Base-by-base conservation (phyloP, 305 asterid genomes). In the Solanum hybrid region DNA sequence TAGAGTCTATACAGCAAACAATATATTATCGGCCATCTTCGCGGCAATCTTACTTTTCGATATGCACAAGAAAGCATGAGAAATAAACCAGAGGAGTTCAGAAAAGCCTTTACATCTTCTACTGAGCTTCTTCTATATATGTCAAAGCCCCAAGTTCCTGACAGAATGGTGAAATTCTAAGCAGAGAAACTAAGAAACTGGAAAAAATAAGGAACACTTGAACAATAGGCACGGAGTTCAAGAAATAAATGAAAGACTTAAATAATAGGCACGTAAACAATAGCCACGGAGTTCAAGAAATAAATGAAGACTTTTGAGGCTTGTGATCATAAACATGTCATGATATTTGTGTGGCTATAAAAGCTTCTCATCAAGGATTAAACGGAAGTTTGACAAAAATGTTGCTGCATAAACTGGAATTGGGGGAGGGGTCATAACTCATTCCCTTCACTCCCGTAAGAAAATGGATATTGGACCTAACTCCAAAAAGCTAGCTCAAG, bases 91-190 rank as follows among this genome's bases (percentile, higher is more conserved):
- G 57, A 79, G 32, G 7, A 78, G 72, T 57, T 12, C 89, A 33
- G 72, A 77, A 36, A 85, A 86, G 77, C 77, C 7, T 84, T 51
- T 17, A 10, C 76, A 51, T 84, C 84, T 85, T 86, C 89, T 12
- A 75, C 91, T 88, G 94, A 79, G 92, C 88, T 91, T 92, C 97
- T 82, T 93, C 94, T 89, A 92, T 92, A 29, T 93, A 89, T 29
- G 92, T 88, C 87, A 89, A 91, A 3, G 32, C 73, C 5, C 32
- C 7, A 3, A 90, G 32, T 34, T 92, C 96, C 97, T 94, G 93
- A 77, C 51, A 91, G 86, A 89, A 89, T 20, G 88, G 65, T 77
- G 39, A 81, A 57, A n/a, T 14, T 65, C 8, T 15, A 27, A 39
- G 91, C 27, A 80, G 65, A 7, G 27, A 38, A 86, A 34, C 27